Percentiles rank a stretch among this genome's conserved stretches.
phyloP scores from a whole-genome alignment of 2,329 filamentous ascomycete species.

The Tolypocladium cylindrosporum region DNA sequence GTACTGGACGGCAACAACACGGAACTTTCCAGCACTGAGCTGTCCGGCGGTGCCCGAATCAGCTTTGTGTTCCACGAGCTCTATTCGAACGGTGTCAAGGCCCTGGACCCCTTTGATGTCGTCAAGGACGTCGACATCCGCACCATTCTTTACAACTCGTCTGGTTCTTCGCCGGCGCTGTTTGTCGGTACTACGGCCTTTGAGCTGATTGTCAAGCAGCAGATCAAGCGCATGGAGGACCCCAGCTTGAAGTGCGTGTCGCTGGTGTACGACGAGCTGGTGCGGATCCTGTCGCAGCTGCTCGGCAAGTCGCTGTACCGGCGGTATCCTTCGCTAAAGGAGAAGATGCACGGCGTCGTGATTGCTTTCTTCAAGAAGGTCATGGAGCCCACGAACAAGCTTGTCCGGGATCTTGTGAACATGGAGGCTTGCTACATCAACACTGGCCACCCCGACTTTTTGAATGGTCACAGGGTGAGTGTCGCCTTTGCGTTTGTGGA shows the following conservation, averaged over 20 bases:
- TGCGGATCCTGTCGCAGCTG: constrained; percentile 86
- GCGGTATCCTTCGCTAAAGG: constrained; percentile 87
- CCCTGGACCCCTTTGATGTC: constrained; percentile 91
- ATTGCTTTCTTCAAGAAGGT: constrained; percentile 96
- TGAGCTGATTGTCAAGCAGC: constrained; percentile 95
- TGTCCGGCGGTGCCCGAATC: constrained; percentile 95
- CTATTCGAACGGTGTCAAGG: constrained; percentile 95
- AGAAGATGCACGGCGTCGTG: constrained; percentile 90
- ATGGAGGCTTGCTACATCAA: constrained; percentile 99
- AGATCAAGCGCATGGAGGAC: constrained; percentile 93
- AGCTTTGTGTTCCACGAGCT: constrained; percentile 99
- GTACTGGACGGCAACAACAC: constrained; percentile 95
- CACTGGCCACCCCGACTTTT: constrained; percentile 94
- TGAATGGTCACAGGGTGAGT: constrained; percentile 80
- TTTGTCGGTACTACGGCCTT: constrained; percentile 98
- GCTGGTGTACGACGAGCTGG: constrained; percentile 92
- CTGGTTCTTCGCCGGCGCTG: constrained; percentile 90
- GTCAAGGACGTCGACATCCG: constrained; percentile 98
- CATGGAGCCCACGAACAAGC: constrained; percentile 96
- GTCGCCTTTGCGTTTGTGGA: constrained; percentile 8
- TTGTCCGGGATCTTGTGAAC: constrained; percentile 81
- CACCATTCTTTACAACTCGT: constrained; percentile 96
- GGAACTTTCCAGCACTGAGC: constrained; percentile 85
- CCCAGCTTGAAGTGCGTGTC: constrained; percentile 96
- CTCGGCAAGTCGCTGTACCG: constrained; percentile 84